Conservation (phyloP, 768 basidiomycete species). For the Pleurotus ostreatus region DNA sequence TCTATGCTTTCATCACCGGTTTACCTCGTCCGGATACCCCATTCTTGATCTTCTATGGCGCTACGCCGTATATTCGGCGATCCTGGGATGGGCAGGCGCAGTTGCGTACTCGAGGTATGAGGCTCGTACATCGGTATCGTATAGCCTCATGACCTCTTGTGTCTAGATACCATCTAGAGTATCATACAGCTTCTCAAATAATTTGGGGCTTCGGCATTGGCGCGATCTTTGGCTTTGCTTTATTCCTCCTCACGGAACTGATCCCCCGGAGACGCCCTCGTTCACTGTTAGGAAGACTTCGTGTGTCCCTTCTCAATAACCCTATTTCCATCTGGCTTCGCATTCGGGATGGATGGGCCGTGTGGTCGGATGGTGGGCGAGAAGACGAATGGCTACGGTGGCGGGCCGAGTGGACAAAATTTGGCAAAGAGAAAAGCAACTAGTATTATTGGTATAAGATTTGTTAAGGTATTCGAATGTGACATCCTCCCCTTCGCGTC, state of each 20-base stretch:
- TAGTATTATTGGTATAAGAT: not conserved
- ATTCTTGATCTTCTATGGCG: conserved; percentile 53
- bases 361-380: conserved; percentile 77
- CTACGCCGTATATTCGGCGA: conserved; percentile 38
- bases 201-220: conserved; percentile 74
- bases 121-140: not conserved
- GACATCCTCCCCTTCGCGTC: not conserved
- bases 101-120: conserved; percentile 80
- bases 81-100: conserved; percentile 52
- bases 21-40: conserved; percentile 45
- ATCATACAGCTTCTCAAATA: conserved; percentile 72
- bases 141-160: not conserved
- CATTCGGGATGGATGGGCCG: conserved; percentile 76
- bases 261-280: conserved; percentile 51
- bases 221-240: conserved; percentile 40
- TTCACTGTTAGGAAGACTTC: conserved; percentile 48
- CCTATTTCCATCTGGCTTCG: conserved; percentile 62
- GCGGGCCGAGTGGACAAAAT: conserved; percentile 52
- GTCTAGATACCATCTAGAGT: conserved; percentile 63
- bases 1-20: conserved; percentile 65
- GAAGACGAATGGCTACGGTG: conserved; percentile 70
- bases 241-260: conserved; percentile 56
- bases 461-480: not conserved
- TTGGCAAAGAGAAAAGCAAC: not conserved
- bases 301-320: conserved; percentile 48